Base-by-base conservation (phyloP, 1,284 basidiomycete species). In the Heterobasidion parviporum region DNA sequence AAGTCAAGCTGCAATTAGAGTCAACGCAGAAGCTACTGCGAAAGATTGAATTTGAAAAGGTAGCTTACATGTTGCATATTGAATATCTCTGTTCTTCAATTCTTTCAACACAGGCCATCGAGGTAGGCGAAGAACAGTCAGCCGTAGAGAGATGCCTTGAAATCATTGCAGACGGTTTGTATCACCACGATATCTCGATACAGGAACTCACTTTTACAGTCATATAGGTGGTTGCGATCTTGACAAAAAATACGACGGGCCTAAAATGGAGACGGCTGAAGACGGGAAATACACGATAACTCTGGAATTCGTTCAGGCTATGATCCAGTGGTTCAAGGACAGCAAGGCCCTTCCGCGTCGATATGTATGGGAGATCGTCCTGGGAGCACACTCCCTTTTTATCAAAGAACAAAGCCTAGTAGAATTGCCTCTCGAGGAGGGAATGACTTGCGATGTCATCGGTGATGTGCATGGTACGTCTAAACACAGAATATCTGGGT, bases 361-460 rank as follows among this genome's bases (percentile, higher is more conserved):
- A 70, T 89, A 94, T 60, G 93, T 89, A 32, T 98, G 94, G 94
- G 93, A 98, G 73, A 98, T 99, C 64, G 80, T 95, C 33, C 77
- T 99, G 10, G 94, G 92, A 33, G 94, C 92, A 57, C 82, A 92
- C 66, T 80, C 83, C 16, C 74, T 82, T 7, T 85, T 99, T 62
- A 74, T 77, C 34, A 79, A 86, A 62, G 94, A 97, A 68, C 83
- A 88, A 57, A 91, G 85, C 61, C 64, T 99, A 66, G 92, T 97
- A 15, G 83, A 90, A 55, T 80, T 96, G 45, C 72, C 79, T 47
- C 73, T 99, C 32, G 79, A 82, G 41, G 85, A 94, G 38, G 94
- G 87, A 2, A 79, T 88, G 56, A 93, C 87, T 1, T 84, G 87
- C 64, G 93, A 98, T 72, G 85, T 98, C 62, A 94, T 94, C 64